A percentile compares a stretch with the other conserved stretches of the same genome.
These are phyloP conservation scores for Beta lomatogona DNA, from an alignment of 179 eudicot genomes.

Conservation along the genomic window DNA sequence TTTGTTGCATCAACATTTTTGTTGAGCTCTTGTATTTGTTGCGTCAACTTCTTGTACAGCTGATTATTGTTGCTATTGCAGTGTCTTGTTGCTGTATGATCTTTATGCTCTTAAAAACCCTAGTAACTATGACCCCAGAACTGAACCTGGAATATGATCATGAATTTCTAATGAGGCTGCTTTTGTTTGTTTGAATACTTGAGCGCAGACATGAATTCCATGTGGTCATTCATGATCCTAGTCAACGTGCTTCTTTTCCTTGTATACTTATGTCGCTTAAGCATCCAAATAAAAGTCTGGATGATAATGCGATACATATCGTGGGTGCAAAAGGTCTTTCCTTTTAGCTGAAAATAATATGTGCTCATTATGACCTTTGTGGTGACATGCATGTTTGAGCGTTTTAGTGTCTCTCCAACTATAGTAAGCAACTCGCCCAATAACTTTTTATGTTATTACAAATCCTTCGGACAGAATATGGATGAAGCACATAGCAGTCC, in stretches of 20 bases:
- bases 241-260: not conserved
- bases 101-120: not conserved
- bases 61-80: not conserved
- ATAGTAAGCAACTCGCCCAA: not conserved
- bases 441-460: constrained; percentile 1
- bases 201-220: not conserved
- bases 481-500: constrained; percentile 98
- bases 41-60: not conserved
- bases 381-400: not conserved
- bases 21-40: constrained; percentile 2
- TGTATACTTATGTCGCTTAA: not conserved
- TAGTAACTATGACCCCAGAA: not conserved
- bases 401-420: not conserved
- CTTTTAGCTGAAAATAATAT: not conserved
- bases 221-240: not conserved
- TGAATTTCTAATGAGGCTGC: not conserved
- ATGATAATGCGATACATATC: not conserved
- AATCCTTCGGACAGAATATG: constrained; percentile 56
- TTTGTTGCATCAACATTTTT: not conserved
- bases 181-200: not conserved
- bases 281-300: not conserved
- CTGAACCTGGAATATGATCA: not conserved
- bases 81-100: too few species aligned
- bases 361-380: not conserved
- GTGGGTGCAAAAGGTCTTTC: not conserved